phyloP scores from a whole-genome alignment of 1,284 basidiomycete species.

The Tilletia horrida region DNA sequence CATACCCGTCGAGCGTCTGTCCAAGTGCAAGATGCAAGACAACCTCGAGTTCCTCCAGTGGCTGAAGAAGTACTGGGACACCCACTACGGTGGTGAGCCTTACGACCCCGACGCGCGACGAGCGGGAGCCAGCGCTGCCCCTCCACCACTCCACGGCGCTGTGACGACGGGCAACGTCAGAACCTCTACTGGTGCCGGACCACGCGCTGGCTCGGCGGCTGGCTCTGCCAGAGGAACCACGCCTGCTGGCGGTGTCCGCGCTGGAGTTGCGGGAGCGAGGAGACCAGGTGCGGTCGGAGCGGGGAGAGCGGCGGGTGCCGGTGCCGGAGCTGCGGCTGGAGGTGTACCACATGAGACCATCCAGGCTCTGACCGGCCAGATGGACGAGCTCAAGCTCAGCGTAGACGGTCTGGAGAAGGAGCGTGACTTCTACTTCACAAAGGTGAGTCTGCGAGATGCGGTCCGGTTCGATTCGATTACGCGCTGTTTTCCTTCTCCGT shows the following conservation, averaged over 20 bases:
- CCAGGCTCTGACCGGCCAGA: conserved; percentile 69
- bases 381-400: conserved; percentile 76
- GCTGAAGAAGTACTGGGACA: conserved; percentile 85
- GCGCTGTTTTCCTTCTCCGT: background rate
- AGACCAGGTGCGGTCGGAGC: conserved; percentile 15
- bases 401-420: conserved; percentile 82
- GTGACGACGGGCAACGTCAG: conserved; percentile 35
- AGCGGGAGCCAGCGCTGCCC: conserved; percentile 61
- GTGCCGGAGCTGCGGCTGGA: conserved; percentile 18
- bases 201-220: conserved; percentile 43
- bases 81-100: conserved; percentile 77
- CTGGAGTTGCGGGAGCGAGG: background rate
- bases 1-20: conserved; percentile 84
- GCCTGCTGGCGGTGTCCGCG: background rate
- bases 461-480: no score
- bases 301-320: conserved; percentile 60
- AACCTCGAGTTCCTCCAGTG: conserved; percentile 98
- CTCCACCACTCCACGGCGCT: conserved; percentile 43
- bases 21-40: conserved; percentile 99
- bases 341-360: conserved; percentile 56
- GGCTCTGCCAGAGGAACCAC: conserved; percentile 19
- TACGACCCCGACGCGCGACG: conserved; percentile 84
- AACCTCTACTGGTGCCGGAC: conserved; percentile 58
- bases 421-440: conserved; percentile 96
- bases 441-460: conserved; percentile 63